These are phyloP conservation scores for Polysphondylium violaceum DNA, from an alignment of 78 protist species.

Conservation along the genomic window DNA sequence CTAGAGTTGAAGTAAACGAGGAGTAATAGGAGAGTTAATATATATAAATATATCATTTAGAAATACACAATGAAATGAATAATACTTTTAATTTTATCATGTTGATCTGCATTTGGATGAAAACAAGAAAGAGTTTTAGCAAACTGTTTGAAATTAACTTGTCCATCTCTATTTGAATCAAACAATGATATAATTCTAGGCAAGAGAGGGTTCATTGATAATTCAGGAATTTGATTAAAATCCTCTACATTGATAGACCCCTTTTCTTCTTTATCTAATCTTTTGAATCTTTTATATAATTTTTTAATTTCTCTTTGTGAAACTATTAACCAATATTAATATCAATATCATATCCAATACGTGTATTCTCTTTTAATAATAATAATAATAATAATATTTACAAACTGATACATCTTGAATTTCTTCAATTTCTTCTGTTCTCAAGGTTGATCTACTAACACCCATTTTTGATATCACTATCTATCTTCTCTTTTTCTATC, in stretches of 20 bases:
- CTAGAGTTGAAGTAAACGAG: background rate
- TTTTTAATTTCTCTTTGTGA: constrained; percentile 78
- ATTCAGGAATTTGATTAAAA: constrained; percentile 82
- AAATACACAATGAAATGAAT: background rate
- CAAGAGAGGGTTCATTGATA: constrained; percentile 86
- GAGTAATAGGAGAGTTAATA: background rate
- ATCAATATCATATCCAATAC: background rate
- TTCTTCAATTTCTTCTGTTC: constrained; percentile 78
- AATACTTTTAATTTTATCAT: constrained; percentile 79
- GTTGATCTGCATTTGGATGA: constrained; percentile 64
- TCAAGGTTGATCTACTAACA: constrained; percentile 63
- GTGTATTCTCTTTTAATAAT: background rate
- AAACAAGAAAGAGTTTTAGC: constrained; percentile 76
- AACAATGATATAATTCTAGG: constrained; percentile 81
- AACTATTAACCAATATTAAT: constrained; percentile 22
- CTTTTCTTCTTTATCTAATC: constrained; percentile 80
- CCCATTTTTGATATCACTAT: constrained; percentile 45
- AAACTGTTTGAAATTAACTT: constrained; percentile 83
- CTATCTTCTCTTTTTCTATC: no score
- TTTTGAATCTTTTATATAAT: constrained; percentile 84
- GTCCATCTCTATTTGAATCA: constrained; percentile 64
- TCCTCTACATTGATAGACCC: constrained; percentile 82
- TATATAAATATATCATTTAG: background rate
- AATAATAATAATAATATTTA: constrained; percentile 5
- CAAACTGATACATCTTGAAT: constrained; percentile 44